Percentiles rank a stretch among this genome's conserved stretches.
Evolutionary conservation across 1,139 yeast species (phyloP).

Genomic region (Blastobotrys elegans): DNA sequence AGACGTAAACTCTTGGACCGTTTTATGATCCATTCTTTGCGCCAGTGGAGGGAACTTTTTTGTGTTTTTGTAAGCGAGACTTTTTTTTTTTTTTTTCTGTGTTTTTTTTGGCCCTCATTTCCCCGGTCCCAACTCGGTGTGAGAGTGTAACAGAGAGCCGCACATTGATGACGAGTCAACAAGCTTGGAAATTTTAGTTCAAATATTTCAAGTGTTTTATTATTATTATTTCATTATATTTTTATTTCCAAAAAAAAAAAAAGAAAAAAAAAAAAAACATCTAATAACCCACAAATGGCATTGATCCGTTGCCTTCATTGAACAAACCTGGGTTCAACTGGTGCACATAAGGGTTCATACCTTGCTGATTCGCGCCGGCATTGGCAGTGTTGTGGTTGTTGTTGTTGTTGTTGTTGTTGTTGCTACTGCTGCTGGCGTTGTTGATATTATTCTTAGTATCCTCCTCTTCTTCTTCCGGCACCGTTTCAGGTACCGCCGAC

Average conservation of each 20-base stretch:
- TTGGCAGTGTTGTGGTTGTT: slow-evolving; percentile 8
- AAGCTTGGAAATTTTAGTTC: no score
- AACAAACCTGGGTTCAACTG: slow-evolving; percentile 6
- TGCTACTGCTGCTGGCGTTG: neutral
- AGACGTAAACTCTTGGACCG: slow-evolving; percentile 33
- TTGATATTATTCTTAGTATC: neutral
- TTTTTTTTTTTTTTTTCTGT: no score
- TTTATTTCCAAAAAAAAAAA: no score
- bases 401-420: neutral
- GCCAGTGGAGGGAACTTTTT: neutral
- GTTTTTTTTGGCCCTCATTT: no score
- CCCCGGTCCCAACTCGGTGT: no score
- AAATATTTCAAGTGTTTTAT: no score
- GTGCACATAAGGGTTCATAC: slow-evolving; percentile 3
- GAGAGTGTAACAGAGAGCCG: no score
- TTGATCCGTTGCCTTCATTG: slow-evolving; percentile 7
- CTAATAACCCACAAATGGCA: slow-evolving; percentile 24
- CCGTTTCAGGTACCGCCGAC: neutral
- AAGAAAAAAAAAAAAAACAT: neutral
- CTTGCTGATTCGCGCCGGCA: slow-evolving; percentile 1
- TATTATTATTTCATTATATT: no score
- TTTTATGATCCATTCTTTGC: neutral
- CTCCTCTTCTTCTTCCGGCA: neutral
- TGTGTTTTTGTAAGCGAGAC: neutral
- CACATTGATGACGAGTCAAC: no score